Evolutionary conservation across 257 asterid genomes (phyloP), one percentile per base, ranked within the genome.

Genomic region (Perilla frutescens): DNA sequence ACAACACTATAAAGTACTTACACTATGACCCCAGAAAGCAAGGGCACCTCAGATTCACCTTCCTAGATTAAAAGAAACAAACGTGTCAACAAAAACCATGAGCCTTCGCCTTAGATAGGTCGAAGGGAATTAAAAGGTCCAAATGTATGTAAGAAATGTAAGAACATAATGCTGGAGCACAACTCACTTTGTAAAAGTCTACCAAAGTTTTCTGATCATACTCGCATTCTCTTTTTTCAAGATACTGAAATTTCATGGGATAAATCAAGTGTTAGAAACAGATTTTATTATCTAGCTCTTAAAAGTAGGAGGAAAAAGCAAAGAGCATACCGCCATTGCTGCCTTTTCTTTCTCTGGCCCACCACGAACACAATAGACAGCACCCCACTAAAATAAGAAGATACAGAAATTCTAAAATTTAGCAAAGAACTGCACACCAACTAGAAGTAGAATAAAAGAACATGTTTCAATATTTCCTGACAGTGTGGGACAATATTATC

Each of bases 161-260:
- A 39, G 14, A 31, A 32, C 8, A n/a, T 15, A 31, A 34, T 1
- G 45, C 43, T 12, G 4, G 32, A 74, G 44, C 44, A 51, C 15
- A 10, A 71, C 89, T 79, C 69, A 91, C 98, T 83, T 62, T 82
- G 62, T 81, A 93, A 67, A 93, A 93, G 62, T 93, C 88, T 2
- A 91, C 89, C 69, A 78, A 76, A n/a, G 94, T 87, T 77, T 87
- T 90, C 3, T 76, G 74, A 77, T 93, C 98, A 74, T 93, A 91
- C 76, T 91, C 97, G 55, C 98, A 91, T 68, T 93, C 98, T 66
- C 97, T 87, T 85, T 81, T 76, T 57, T 90, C 95, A 78, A 93
- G 80, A 87, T 89, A 93, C 98, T 93, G 71, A 60, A 29, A 71
- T 44, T 13, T 69, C 7, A 34, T 26, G 3, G 41, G 54, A 26